phyloP scores from a whole-genome alignment of 495 filamentous ascomycete genomes.

The Tuber melanosporum region DNA sequence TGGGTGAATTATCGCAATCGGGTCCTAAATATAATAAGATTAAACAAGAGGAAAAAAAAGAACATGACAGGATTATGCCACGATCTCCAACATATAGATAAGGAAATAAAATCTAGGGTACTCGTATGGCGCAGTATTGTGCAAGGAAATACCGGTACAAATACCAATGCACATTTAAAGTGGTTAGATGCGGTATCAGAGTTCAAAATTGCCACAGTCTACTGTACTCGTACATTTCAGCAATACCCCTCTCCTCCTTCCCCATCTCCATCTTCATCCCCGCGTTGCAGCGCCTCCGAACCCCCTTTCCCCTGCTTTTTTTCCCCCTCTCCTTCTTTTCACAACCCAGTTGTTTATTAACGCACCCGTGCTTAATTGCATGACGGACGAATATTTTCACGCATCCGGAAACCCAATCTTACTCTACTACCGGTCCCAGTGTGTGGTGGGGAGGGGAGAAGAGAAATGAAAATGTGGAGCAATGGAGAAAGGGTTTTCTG shows the following conservation, averaged over 20 bases:
- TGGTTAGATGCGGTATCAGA: background rate
- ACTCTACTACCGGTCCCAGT: background rate
- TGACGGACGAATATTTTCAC: background rate
- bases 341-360: background rate
- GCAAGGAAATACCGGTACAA: background rate
- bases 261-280: background rate
- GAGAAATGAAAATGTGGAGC: background rate
- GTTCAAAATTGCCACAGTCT: background rate
- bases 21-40: background rate
- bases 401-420: background rate
- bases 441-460: background rate
- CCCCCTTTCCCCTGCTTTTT: slow-evolving; percentile 3
- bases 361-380: background rate
- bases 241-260: background rate
- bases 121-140: background rate
- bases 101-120: background rate
- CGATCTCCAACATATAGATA: background rate
- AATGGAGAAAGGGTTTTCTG: background rate
- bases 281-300: background rate
- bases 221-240: background rate
- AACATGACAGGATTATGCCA: background rate
- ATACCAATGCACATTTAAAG: background rate
- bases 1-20: background rate
- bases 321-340: background rate
- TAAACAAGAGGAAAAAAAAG: background rate